phyloP scores from a whole-genome alignment of 495 filamentous ascomycete genomes.

The Aspergillus cristatus region DNA sequence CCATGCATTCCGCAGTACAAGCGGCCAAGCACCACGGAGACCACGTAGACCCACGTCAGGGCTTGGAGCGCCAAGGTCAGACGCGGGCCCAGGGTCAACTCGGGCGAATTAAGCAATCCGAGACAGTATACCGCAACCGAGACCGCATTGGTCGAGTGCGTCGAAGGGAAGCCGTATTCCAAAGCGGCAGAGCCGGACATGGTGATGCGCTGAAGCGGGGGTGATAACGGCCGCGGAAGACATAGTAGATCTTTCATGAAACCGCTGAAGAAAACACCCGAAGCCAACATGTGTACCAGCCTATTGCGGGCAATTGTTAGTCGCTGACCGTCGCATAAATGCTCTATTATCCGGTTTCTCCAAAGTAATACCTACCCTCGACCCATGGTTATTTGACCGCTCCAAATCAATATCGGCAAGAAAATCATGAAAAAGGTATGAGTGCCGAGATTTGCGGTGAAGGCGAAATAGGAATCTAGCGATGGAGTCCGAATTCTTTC shows the following conservation, averaged over 20 bases:
- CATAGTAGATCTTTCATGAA: constrained; percentile 92
- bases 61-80: constrained; percentile 52
- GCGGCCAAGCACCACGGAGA: constrained; percentile 83
- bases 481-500: constrained; percentile 64
- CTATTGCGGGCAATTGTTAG: constrained; percentile 31
- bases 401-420: constrained; percentile 92
- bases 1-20: constrained; percentile 99
- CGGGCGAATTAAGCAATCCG: constrained; percentile 49
- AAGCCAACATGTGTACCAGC: constrained; percentile 78
- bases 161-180: constrained; percentile 95
- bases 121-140: constrained; percentile 85
- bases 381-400: constrained; percentile 69
- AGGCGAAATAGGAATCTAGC: constrained; percentile 91
- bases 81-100: constrained; percentile 37
- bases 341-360: neutral
- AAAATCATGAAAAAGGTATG: constrained; percentile 98
- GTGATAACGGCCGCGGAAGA: constrained; percentile 87
- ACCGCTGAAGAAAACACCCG: constrained; percentile 87
- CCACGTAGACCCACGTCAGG: constrained; percentile 69
- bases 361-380: constrained; percentile 64
- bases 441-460: constrained; percentile 93
- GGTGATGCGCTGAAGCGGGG: constrained; percentile 86
- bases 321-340: constrained; percentile 1
- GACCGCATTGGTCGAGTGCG: constrained; percentile 93
- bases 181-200: constrained; percentile 93